Evolutionary conservation across 2,329 filamentous ascomycete genomes (phyloP).

Genomic region (Cephalotrichum gorgonifer): DNA sequence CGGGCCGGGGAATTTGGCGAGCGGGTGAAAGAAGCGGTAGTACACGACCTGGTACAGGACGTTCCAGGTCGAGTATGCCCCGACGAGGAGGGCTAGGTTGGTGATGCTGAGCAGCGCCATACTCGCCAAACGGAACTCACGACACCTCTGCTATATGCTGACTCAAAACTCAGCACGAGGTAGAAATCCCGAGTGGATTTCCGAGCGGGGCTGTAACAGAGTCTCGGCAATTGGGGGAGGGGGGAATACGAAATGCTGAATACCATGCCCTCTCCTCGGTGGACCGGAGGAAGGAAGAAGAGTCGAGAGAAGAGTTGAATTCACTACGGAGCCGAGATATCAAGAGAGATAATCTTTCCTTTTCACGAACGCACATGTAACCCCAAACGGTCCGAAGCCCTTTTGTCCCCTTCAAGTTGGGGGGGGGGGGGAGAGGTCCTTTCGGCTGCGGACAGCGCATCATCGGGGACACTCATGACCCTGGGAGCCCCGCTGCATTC

Average conservation of each 20-base stretch:
- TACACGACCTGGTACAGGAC: slow-evolving; percentile 31
- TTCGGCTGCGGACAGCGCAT: too few species aligned
- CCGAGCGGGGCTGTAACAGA: neutral
- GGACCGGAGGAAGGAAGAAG: neutral
- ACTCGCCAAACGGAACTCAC: slow-evolving; percentile 5
- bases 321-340: neutral
- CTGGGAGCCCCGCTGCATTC: neutral
- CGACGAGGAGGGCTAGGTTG: slow-evolving; percentile 21
- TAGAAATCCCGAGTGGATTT: too few species aligned
- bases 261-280: neutral
- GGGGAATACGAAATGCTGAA: neutral
- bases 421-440: too few species aligned
- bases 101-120: slow-evolving; percentile 25
- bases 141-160: neutral
- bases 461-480: too few species aligned
- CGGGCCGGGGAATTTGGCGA: slow-evolving; percentile 40
- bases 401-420: neutral
- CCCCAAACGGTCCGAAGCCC: neutral
- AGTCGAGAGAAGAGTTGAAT: neutral
- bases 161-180: neutral
- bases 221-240: neutral
- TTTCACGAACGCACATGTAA: neutral
- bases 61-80: slow-evolving; percentile 14
- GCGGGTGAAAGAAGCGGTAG: slow-evolving; percentile 40
- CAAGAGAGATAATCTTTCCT: neutral